A percentile compares a stretch with the other conserved stretches of the same genome.
Conservation (phyloP, 495 filamentous ascomycete genomes). For the Aspergillus leporis region DNA sequence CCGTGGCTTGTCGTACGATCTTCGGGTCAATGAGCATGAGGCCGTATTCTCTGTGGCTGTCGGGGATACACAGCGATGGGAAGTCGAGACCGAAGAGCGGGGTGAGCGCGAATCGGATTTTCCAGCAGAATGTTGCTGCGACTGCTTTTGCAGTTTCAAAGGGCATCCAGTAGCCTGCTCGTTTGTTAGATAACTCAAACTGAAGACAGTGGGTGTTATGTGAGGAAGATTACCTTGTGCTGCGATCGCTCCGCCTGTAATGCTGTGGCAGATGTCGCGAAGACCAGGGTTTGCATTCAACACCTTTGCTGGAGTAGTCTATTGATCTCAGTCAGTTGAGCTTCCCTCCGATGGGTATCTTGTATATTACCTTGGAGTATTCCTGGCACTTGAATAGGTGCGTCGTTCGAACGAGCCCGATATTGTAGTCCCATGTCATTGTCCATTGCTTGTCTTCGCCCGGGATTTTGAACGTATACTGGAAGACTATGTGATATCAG, state of each 20-base stretch:
- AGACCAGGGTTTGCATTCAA: constrained; percentile 78
- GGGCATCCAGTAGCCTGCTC: constrained; percentile 90
- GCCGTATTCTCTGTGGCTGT: constrained; percentile 55
- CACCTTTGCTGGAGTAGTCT: constrained; percentile 86
- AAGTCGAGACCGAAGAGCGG: constrained; percentile 87
- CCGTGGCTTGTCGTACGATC: constrained; percentile 57
- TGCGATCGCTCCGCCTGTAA: constrained; percentile 85
- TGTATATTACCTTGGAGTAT: constrained; percentile 67
- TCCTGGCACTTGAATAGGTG: constrained; percentile 89
- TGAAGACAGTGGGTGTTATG: not conserved
- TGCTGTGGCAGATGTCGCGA: constrained; percentile 83
- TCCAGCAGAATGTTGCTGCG: constrained; percentile 82
- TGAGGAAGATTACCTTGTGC: constrained; percentile 73
- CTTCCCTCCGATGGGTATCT: not conserved
- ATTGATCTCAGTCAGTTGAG: constrained; percentile 13
- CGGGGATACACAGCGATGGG: constrained; percentile 66
- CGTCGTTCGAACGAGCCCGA: constrained; percentile 92
- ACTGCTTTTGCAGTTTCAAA: constrained; percentile 80
- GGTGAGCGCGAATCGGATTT: constrained; percentile 80
- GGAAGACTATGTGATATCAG: constrained; percentile 63
- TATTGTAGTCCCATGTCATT: constrained; percentile 96
- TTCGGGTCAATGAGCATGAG: constrained; percentile 66
- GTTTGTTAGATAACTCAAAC: not conserved
- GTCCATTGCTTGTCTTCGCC: constrained; percentile 65
- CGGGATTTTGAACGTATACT: constrained; percentile 81